Conservation (phyloP, 1,284 basidiomycete genomes). For the Tilletiaria anomala region DNA sequence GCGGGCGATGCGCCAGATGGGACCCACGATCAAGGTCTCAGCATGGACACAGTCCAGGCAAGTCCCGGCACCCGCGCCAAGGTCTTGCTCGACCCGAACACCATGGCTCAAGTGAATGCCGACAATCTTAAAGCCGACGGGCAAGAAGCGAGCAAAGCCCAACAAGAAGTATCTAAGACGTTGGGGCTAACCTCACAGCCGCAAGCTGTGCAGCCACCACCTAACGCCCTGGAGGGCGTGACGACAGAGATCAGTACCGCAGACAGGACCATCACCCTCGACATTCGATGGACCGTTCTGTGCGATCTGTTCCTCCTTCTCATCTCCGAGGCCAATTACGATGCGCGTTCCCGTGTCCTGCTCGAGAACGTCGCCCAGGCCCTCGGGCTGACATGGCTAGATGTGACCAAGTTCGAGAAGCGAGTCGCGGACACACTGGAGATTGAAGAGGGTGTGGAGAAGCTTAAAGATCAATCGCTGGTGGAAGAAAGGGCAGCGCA, state of each 20-base stretch:
- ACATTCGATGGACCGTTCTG: conserved; percentile 37
- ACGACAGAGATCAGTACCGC: conserved; percentile 32
- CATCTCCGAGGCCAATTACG: conserved; percentile 38
- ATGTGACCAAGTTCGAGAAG: conserved; percentile 39
- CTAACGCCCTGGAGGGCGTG: conserved; percentile 29
- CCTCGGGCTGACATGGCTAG: conserved; percentile 36
- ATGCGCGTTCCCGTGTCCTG: conserved; percentile 34
- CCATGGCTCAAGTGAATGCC: conserved; percentile 20
- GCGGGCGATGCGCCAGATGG: not conserved
- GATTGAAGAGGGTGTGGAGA: conserved; percentile 35
- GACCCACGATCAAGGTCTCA: not conserved
- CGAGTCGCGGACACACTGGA: conserved; percentile 35
- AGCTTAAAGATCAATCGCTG: conserved; percentile 19
- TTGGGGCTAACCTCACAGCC: conserved; percentile 23
- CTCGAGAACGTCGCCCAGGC: conserved; percentile 30
- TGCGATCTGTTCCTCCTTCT: conserved; percentile 39
- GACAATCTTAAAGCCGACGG: not conserved
- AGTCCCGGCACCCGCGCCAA: too few relatives aligned
- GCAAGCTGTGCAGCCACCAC: conserved; percentile 21
- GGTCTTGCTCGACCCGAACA: conserved; percentile 27
- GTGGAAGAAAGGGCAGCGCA: conserved; percentile 16
- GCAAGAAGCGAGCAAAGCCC: not conserved
- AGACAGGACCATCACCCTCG: conserved; percentile 34
- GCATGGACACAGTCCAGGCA: too few relatives aligned
- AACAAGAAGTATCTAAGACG: too few relatives aligned